Base-by-base conservation (phyloP, 2,329 filamentous ascomycete species). In the Thielaviopsis punctulata region DNA sequence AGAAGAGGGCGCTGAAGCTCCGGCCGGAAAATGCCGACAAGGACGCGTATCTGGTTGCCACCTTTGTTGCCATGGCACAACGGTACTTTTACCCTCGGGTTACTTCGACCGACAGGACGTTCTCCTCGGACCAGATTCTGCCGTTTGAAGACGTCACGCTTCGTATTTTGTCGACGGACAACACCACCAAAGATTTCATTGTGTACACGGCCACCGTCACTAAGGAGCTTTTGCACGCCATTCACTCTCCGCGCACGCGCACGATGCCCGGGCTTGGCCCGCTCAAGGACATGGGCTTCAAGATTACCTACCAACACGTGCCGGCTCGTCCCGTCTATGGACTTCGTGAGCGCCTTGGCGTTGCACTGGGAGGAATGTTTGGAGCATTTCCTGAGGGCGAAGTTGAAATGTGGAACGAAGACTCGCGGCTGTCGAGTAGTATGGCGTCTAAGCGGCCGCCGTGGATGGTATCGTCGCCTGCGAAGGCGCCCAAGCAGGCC, bases 51-150 rank as follows among this genome's bases (percentile, higher is more conserved):
- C 65, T 77, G 33, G 64, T 75, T 4, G 73, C 69, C 19, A 66
- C 71, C 44, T 71, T 79, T 53, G 58, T 80, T 12, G 71, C 72
- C 46, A 74, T 79, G 71, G 76, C 76, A 7, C 76, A 80, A 58
- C 66, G 68, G 8, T 68, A 73, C 46, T 75, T 74, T 53, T 77
- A 79, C 58, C 55, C 54, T 56, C 9, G 30, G 43, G 18, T 62
- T 60, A 15, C 55, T 3, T 56, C 51, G 4, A 53, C 56, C 24
- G 54, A 52, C 33, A 57, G 57, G 12, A 57, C 58, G 10, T 56
- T 57, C 41, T 57, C 58, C 30, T 7, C 50, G 46, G 50, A 53
- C 6, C 30, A 43, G 13, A 50, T 49, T 8, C 60, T 68, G 7
- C 56, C 64, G 10, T 73, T 76, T 30, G 62, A 63, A 48, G 69